Evolutionary conservation across 371 early-diverging fungal genomes (phyloP).

Genomic region (Lichtheimia corymbifera): DNA sequence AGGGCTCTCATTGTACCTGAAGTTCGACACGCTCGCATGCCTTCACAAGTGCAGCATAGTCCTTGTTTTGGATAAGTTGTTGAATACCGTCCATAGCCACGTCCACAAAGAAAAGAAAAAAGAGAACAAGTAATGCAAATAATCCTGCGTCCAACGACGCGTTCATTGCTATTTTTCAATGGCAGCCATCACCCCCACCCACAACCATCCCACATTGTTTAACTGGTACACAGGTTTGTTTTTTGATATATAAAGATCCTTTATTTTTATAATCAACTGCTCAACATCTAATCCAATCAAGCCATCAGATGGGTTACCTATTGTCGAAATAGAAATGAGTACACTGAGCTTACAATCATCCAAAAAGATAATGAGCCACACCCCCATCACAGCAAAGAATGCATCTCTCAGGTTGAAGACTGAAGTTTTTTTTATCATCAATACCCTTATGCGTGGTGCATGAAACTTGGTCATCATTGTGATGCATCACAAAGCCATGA

Average conservation of each 20-base stretch:
- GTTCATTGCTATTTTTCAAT: neutral
- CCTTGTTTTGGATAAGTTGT: conserved; percentile 3
- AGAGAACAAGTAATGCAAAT: neutral
- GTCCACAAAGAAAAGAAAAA: neutral
- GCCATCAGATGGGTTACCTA: no score
- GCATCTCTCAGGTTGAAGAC: neutral
- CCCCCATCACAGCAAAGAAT: neutral
- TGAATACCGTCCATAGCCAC: conserved; percentile 5
- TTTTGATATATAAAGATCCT: neutral
- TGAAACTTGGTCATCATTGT: conserved; percentile 1
- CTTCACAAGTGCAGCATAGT: conserved; percentile 19
- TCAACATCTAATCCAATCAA: no score
- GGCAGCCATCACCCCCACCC: neutral
- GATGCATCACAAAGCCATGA: neutral
- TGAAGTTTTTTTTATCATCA: conserved; percentile 1
- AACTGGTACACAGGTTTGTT: neutral
- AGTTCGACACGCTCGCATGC: conserved; percentile 30
- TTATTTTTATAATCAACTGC: neutral
- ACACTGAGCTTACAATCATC: neutral
- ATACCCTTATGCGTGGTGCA: conserved; percentile 5
- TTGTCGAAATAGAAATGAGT: neutral
- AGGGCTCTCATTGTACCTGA: conserved; percentile 11
- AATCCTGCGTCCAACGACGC: neutral
- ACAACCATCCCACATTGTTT: neutral
- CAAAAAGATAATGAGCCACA: neutral